Conservation (phyloP, 345 rosid genomes). For the Eutrema japonicum region DNA sequence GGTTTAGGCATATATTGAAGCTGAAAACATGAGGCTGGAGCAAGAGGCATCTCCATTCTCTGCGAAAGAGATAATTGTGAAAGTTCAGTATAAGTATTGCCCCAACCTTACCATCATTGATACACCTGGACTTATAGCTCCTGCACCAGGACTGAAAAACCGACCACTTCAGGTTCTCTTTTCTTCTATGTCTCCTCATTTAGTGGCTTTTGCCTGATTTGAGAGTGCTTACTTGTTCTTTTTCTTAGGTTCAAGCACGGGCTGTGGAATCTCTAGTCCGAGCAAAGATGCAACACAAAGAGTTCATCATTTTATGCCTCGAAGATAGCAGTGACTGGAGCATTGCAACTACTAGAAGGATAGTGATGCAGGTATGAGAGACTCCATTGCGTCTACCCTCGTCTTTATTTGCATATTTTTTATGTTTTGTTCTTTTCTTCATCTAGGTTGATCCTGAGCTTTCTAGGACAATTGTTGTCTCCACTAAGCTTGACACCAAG, state of each 20-base stretch:
- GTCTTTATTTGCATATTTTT: not conserved
- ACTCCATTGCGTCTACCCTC: conserved; percentile 15
- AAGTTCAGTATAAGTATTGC: conserved; percentile 80
- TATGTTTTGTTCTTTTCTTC: conserved; percentile 32
- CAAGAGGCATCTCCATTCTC: conserved; percentile 73
- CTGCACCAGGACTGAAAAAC: conserved; percentile 82
- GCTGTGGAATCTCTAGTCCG: conserved; percentile 91
- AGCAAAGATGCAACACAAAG: conserved; percentile 94
- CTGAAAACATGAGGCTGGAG: conserved; percentile 88
- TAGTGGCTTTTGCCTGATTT: conserved; percentile 7
- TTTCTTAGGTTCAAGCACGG: conserved; percentile 79
- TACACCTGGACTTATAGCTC: conserved; percentile 93
- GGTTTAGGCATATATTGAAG: conserved; percentile 75
- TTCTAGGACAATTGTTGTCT: conserved; percentile 80
- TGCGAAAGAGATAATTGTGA: conserved; percentile 78
- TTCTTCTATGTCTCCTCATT: conserved; percentile 4
- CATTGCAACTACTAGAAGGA: conserved; percentile 83
- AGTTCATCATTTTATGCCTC: conserved; percentile 90
- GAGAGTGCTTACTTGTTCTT: conserved; percentile 18
- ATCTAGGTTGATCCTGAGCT: conserved; percentile 95
- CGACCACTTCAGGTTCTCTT: conserved; percentile 68
- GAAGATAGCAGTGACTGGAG: conserved; percentile 98
- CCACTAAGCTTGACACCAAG: conserved; percentile 93
- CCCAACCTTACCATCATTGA: conserved; percentile 93
- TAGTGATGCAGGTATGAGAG: conserved; percentile 87